These are phyloP conservation scores for Torulaspora gathmanii DNA, from an alignment of 805 yeast species.

Conservation along the genomic window DNA sequence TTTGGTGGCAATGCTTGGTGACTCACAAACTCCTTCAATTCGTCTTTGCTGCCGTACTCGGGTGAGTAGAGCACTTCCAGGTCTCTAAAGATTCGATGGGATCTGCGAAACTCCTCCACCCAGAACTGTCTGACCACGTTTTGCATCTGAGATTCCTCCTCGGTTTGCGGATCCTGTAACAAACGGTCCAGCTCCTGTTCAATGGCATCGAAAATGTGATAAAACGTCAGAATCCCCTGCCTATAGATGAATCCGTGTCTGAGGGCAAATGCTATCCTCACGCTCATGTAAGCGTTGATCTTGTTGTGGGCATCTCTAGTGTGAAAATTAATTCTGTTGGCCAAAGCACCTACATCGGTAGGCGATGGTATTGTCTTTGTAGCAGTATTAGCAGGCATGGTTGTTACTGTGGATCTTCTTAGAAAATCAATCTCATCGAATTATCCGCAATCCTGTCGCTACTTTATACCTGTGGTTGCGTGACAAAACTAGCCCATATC, in stretches of 20 bases:
- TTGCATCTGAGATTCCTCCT: conserved; percentile 44
- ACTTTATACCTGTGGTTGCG: neutral
- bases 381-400: conserved; percentile 8
- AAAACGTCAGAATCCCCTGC: conserved; percentile 73
- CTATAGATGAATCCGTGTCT: conserved; percentile 72
- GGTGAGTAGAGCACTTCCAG: conserved; percentile 62
- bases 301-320: conserved; percentile 64
- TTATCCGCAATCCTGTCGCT: neutral
- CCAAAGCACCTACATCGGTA: conserved; percentile 77
- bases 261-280: conserved; percentile 68
- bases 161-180: conserved; percentile 40
- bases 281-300: conserved; percentile 62
- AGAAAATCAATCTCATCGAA: neutral
- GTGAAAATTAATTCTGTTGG: conserved; percentile 69
- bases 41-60: conserved; percentile 24
- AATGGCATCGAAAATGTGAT: conserved; percentile 62
- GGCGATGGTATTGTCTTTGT: conserved; percentile 58
- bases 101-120: conserved; percentile 66
- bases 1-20: conserved; percentile 41
- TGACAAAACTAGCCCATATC: neutral
- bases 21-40: conserved; percentile 9
- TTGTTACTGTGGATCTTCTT: conserved; percentile 1
- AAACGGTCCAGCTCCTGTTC: conserved; percentile 50
- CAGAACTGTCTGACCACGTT: conserved; percentile 55
- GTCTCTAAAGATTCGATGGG: conserved; percentile 53